Evolutionary conservation across 2,329 filamentous ascomycete genomes (phyloP).

Genomic region (Fusarium mundagurra): DNA sequence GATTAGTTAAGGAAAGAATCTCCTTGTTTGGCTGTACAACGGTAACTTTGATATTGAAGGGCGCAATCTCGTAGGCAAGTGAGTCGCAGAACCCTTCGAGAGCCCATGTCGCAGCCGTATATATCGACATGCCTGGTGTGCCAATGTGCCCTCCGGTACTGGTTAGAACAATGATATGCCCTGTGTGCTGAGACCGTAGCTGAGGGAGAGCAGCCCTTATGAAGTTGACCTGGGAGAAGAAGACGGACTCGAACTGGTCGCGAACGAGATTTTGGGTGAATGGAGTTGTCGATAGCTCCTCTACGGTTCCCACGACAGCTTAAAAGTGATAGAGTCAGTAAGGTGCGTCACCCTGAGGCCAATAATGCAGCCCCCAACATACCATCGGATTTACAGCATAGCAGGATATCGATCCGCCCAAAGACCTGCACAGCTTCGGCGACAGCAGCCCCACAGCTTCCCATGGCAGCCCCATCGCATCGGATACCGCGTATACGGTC

Average conservation of each 20-base stretch:
- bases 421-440: conserved; percentile 88
- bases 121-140: conserved; percentile 89
- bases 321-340: conserved; percentile 23
- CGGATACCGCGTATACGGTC: conserved; percentile 76
- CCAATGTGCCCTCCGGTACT: conserved; percentile 93
- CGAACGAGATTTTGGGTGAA: conserved; percentile 81
- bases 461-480: conserved; percentile 70
- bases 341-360: background rate
- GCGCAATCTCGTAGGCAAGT: conserved; percentile 93
- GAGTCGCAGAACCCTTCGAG: conserved; percentile 96
- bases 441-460: conserved; percentile 84
- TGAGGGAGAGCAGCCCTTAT: conserved; percentile 88
- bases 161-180: conserved; percentile 89
- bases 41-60: conserved; percentile 96
- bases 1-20: conserved; percentile 86
- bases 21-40: conserved; percentile 97
- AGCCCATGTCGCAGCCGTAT: conserved; percentile 93
- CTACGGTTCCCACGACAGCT: conserved; percentile 90
- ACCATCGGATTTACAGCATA: conserved; percentile 92
- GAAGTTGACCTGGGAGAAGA: conserved; percentile 95
- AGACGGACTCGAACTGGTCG: conserved; percentile 93
- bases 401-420: conserved; percentile 86
- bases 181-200: conserved; percentile 81
- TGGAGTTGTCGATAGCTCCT: conserved; percentile 81
- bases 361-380: conserved; percentile 34